Conservation (phyloP, 2,329 filamentous ascomycete genomes). For the Beauveria sp. region DNA sequence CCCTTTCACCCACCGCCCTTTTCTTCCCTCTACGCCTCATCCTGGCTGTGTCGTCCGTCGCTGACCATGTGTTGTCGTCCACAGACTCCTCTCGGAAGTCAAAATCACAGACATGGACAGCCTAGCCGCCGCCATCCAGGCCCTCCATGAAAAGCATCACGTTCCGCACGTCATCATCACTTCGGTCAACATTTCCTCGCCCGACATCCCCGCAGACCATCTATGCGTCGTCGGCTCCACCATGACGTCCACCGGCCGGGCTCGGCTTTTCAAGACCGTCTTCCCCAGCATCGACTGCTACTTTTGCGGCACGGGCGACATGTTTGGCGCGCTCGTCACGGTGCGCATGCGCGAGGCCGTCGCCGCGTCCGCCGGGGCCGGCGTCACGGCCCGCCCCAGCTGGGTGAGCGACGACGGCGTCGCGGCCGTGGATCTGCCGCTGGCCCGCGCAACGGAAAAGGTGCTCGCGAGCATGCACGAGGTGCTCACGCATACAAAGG, state of each 20-base stretch:
- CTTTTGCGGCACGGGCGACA: conserved; percentile 95
- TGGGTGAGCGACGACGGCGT: conserved; percentile 78
- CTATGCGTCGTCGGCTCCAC: conserved; percentile 74
- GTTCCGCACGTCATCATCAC: conserved; percentile 91
- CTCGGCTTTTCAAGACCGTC: conserved; percentile 81
- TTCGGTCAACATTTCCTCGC: conserved; percentile 63
- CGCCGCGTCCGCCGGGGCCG: conserved; percentile 28
- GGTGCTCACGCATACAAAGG: conserved; percentile 62
- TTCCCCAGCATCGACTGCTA: conserved; percentile 86
- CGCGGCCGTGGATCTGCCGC: conserved; percentile 60
- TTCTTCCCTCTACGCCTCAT: not conserved
- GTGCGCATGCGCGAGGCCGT: conserved; percentile 82
- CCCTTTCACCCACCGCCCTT: not conserved
- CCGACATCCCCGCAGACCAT: conserved; percentile 39
- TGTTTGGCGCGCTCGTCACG: conserved; percentile 91
- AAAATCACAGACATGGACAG: conserved; percentile 69
- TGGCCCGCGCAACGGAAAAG: conserved; percentile 77
- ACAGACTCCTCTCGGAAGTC: conserved; percentile 76
- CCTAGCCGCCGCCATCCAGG: conserved; percentile 66
- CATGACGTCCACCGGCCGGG: conserved; percentile 51
- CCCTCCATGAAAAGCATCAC: conserved; percentile 66
- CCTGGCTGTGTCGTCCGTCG: not conserved
- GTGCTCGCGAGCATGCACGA: conserved; percentile 90
- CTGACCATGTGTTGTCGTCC: not conserved
- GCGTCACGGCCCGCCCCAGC: conserved; percentile 45